These are phyloP conservation scores for Malus hybrid DNA, from an alignment of 331 rosid species.

Conservation along the genomic window DNA sequence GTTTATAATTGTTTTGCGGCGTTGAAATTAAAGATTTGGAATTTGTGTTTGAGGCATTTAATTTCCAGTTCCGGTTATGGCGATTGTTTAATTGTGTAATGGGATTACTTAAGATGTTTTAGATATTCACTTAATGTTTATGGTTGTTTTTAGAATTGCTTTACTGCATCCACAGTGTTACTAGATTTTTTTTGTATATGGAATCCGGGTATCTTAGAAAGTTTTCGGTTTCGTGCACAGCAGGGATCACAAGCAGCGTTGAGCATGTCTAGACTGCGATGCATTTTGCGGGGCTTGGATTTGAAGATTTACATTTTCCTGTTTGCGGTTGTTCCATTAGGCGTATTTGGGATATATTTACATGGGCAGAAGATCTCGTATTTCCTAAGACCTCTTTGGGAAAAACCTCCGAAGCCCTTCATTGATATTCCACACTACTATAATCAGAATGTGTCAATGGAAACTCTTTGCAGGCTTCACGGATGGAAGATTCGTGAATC, in stretches of 20 bases:
- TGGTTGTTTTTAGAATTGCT: neutral
- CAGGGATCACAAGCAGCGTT: conserved; percentile 56
- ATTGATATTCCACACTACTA: conserved; percentile 78
- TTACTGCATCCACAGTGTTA: neutral
- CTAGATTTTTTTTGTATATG: neutral
- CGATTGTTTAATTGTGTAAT: neutral
- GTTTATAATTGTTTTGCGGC: neutral
- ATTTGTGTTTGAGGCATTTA: neutral
- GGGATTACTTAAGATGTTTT: neutral
- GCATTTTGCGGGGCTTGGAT: conserved; percentile 62
- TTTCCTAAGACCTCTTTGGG: conserved; percentile 90
- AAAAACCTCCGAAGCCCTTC: conserved; percentile 79
- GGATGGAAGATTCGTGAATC: conserved; percentile 82
- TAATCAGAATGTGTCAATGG: conserved; percentile 66
- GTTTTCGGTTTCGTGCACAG: conserved; percentile 22
- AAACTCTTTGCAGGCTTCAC: conserved; percentile 74
- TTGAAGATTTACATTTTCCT: conserved; percentile 43
- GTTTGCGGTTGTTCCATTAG: conserved; percentile 43
- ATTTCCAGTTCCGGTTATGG: neutral
- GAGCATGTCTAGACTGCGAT: conserved; percentile 64
- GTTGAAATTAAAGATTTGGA: neutral
- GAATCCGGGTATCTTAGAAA: conserved; percentile 14
- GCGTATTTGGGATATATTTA: conserved; percentile 43
- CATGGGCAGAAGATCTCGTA: conserved; percentile 88
- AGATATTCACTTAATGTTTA: neutral